A percentile compares a stretch with the other conserved stretches of the same genome.
Conservation (phyloP, 176 grass and related monocot genomes). For the Stipa capillata region DNA sequence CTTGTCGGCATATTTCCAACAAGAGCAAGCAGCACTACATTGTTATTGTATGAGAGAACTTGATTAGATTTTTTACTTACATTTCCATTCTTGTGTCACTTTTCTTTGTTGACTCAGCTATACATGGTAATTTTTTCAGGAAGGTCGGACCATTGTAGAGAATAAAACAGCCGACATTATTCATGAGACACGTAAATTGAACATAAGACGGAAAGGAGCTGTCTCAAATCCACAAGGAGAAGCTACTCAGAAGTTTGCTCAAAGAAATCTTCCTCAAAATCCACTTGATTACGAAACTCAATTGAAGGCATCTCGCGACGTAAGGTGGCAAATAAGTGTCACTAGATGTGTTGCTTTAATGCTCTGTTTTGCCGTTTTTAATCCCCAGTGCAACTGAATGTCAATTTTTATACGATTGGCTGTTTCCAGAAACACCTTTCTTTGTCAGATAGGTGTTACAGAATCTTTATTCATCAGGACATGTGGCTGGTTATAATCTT, state of each 20-base stretch:
- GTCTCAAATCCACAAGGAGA: constrained; percentile 38
- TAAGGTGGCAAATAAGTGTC: constrained; percentile 92
- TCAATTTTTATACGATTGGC: constrained; percentile 9
- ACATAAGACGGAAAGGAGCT: constrained; percentile 75
- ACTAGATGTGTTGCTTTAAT: constrained; percentile 37
- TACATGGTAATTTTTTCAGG: constrained; percentile 39
- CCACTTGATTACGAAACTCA: constrained; percentile 85
- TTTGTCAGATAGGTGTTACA: not conserved
- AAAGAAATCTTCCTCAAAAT: constrained; percentile 58
- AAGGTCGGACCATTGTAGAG: constrained; percentile 87
- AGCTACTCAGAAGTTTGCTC: constrained; percentile 44
- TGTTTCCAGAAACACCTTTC: not conserved
- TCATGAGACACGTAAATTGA: constrained; percentile 85
- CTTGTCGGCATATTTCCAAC: not conserved
- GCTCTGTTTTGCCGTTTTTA: not conserved
- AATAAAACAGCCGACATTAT: constrained; percentile 91
- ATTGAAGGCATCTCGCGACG: constrained; percentile 99
- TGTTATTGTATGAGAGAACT: not conserved
- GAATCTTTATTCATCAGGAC: no score
- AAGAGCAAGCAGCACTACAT: not conserved
- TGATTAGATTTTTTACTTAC: not conserved
- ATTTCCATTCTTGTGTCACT: not conserved
- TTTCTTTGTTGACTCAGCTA: not conserved
- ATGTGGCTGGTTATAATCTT: not conserved
- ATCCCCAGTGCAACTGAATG: not conserved